Evolutionary conservation across 2,329 filamentous ascomycete species (phyloP).

Genomic region (Colletotrichum chlorophyti): DNA sequence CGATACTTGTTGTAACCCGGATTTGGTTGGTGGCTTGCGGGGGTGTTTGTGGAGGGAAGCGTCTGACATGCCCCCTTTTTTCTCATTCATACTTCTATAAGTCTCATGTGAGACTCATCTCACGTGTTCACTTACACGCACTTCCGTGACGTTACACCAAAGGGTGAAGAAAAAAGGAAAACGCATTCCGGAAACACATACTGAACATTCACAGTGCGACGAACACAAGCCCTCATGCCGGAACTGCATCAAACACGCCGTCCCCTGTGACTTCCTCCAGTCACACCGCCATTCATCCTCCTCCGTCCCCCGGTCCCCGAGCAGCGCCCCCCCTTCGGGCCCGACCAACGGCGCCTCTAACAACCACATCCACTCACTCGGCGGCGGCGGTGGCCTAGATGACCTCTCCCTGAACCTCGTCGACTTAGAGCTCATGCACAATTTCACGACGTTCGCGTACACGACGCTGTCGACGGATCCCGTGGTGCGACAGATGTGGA

Average conservation of each 20-base stretch:
- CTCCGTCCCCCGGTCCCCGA: slow-evolving; percentile 16
- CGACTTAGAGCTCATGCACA: slow-evolving; percentile 60
- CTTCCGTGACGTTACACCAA: no score
- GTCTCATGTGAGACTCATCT: no score
- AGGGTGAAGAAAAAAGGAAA: not conserved
- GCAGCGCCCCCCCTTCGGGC: slow-evolving; percentile 1
- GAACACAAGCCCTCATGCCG: slow-evolving; percentile 35
- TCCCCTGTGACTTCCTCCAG: slow-evolving; percentile 35
- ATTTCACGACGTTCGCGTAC: slow-evolving; percentile 57
- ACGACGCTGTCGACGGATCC: slow-evolving; percentile 52
- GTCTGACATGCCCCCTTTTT: no score
- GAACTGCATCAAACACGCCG: slow-evolving; percentile 37
- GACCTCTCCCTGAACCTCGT: slow-evolving; percentile 42
- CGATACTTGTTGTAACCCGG: not conserved
- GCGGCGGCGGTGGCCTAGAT: slow-evolving; percentile 25
- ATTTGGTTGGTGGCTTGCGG: no score
- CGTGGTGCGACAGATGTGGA: slow-evolving; percentile 52
- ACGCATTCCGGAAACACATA: not conserved
- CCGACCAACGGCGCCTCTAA: slow-evolving; percentile 1
- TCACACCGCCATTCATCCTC: slow-evolving; percentile 23
- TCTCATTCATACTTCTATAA: no score
- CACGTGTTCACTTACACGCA: no score
- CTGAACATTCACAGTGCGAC: slow-evolving; percentile 32
- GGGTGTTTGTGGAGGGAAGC: no score
- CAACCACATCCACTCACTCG: not conserved